phyloP scores from a whole-genome alignment of 2,329 filamentous ascomycete genomes.

The Sporothrix brasiliensis region DNA sequence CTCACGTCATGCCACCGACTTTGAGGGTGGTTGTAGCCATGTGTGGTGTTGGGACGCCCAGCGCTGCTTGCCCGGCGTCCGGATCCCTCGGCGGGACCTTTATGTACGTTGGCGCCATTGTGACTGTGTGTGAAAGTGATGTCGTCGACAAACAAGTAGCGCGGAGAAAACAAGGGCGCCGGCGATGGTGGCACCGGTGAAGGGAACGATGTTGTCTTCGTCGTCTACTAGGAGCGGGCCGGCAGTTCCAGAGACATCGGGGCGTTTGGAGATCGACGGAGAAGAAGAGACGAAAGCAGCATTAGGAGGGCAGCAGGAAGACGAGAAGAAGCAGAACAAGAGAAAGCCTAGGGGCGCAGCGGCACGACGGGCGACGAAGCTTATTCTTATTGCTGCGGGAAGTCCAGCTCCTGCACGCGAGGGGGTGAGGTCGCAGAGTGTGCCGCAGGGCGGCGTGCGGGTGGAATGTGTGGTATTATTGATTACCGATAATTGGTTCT shows the following conservation, averaged over 20 bases:
- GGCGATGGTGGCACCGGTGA: not conserved
- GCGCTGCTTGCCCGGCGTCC: constrained; percentile 39
- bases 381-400: constrained; percentile 26
- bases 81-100: constrained; percentile 51
- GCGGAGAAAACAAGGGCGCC: not conserved
- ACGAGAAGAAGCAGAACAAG: constrained; percentile 6
- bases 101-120: constrained; percentile 58
- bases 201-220: not conserved
- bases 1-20: constrained; percentile 83
- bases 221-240: constrained; percentile 19
- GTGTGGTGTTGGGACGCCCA: constrained; percentile 54
- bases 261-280: constrained; percentile 14
- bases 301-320: not conserved
- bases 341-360: not conserved
- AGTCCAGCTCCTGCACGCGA: constrained; percentile 29
- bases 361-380: constrained; percentile 23
- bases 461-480: constrained; percentile 1
- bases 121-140: not conserved
- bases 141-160: not conserved
- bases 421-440: not conserved
- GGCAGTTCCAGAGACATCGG: constrained; percentile 30
- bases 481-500: constrained; percentile 9
- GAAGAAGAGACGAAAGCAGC: not conserved
- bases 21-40: constrained; percentile 90
- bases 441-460: not conserved